Evolutionary conservation across 78 protist genomes (phyloP).

Genomic region (Parvularia atlantis): DNA sequence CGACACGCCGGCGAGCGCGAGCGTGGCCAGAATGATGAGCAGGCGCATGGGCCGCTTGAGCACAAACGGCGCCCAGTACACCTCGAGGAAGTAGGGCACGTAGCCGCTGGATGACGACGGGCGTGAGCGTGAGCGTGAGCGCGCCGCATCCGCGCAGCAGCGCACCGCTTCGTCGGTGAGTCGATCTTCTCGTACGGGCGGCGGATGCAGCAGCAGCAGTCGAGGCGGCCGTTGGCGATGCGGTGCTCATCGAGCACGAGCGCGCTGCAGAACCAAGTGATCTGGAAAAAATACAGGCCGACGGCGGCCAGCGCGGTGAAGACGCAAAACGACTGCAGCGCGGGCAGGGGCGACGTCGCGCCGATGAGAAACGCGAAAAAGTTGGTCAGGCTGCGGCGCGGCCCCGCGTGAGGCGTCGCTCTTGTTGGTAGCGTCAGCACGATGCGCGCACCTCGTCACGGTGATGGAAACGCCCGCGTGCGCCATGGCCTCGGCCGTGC

Average conservation of each 20-base stretch:
- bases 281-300: slow-evolving; percentile 7
- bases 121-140: background rate
- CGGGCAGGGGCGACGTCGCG: slow-evolving; percentile 8
- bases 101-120: background rate
- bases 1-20: background rate
- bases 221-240: background rate
- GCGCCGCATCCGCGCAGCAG: background rate
- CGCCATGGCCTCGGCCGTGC: background rate
- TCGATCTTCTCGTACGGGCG: slow-evolving; percentile 6
- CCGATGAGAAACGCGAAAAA: slow-evolving; percentile 21
- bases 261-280: slow-evolving; percentile 3
- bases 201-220: too few species aligned
- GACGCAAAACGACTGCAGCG: slow-evolving; percentile 16
- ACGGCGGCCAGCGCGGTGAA: slow-evolving; percentile 15
- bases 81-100: background rate
- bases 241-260: slow-evolving; percentile 16
- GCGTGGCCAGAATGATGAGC: background rate
- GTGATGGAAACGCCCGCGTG: slow-evolving; percentile 23
- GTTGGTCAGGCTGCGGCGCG: too few species aligned
- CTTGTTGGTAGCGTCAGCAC: too few species aligned
- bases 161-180: background rate
- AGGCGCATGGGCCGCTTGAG: background rate
- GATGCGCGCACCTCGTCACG: too few species aligned
- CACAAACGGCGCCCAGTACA: background rate
- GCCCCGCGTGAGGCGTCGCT: too few species aligned